A percentile compares a stretch with the other conserved stretches of the same genome.
Conservation (phyloP, 2,329 filamentous ascomycete species). For the Alternaria burnsii region DNA sequence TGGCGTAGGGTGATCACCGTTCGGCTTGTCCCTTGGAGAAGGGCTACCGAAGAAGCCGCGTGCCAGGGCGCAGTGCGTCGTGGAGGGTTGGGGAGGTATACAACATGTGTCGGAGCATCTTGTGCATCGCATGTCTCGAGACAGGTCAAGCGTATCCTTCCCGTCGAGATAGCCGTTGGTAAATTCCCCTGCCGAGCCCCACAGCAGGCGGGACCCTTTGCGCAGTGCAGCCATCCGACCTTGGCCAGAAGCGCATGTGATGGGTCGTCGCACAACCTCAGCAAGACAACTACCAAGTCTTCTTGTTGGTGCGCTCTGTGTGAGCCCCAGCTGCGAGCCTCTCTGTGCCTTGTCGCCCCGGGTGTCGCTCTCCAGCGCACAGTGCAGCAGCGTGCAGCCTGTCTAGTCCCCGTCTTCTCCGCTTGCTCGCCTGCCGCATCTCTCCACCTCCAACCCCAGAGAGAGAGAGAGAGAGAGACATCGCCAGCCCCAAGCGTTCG, state of each 20-base stretch:
- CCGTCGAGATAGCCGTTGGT: neutral
- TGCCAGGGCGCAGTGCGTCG: neutral
- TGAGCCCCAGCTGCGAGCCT: slow-evolving; percentile 1
- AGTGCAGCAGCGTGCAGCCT: slow-evolving; percentile 1
- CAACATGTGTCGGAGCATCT: neutral
- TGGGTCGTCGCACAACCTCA: slow-evolving; percentile 48
- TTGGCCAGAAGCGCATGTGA: slow-evolving; percentile 47
- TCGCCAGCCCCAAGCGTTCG: slow-evolving; percentile 12
- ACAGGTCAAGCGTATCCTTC: slow-evolving; percentile 3
- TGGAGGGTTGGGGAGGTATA: neutral
- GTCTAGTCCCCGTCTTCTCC: slow-evolving; percentile 13
- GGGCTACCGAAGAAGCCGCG: slow-evolving; percentile 18
- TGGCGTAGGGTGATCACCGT: slow-evolving; percentile 22
- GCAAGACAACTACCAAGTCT: slow-evolving; percentile 24
- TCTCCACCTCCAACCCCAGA: slow-evolving; percentile 22
- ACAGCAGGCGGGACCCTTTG: slow-evolving; percentile 11
- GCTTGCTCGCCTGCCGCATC: slow-evolving; percentile 13
- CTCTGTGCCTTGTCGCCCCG: slow-evolving; percentile 3
- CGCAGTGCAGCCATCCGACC: slow-evolving; percentile 16
- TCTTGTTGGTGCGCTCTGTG: slow-evolving; percentile 34
- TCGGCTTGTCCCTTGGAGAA: slow-evolving; percentile 29
- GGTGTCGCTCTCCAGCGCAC: slow-evolving; percentile 1
- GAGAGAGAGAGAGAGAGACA: too few species aligned
- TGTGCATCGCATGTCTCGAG: neutral
- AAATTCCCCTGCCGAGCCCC: slow-evolving; percentile 17